These are phyloP conservation scores for Xenosphaeropsis pyriputrescens DNA, from an alignment of 2,329 filamentous ascomycete species.

Conservation along the genomic window DNA sequence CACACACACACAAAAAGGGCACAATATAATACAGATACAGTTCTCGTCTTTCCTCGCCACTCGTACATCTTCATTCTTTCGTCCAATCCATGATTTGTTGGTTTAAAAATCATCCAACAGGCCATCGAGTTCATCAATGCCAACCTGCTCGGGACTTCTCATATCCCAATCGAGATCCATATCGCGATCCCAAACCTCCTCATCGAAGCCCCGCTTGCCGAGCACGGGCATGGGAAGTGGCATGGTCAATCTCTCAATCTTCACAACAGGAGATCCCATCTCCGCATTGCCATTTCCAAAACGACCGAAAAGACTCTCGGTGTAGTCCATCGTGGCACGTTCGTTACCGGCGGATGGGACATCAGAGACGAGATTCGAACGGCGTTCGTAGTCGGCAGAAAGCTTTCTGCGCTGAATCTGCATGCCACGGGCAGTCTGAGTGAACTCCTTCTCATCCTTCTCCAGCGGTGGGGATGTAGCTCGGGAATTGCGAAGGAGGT, in stretches of 20 bases:
- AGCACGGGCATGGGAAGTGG: conserved; percentile 16
- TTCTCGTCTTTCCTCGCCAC: too few relatives aligned
- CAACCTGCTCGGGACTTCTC: conserved; percentile 72
- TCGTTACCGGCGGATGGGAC: conserved; percentile 14
- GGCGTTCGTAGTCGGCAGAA: conserved; percentile 8
- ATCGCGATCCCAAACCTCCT: conserved; percentile 16
- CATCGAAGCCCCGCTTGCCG: conserved; percentile 29
- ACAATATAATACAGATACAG: too few relatives aligned
- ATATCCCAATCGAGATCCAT: conserved; percentile 41
- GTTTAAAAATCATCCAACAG: conserved; percentile 52
- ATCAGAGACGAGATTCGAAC: conserved; percentile 29
- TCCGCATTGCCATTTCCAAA: conserved; percentile 16
- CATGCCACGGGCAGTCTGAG: conserved; percentile 80
- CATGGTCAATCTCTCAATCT: conserved; percentile 20
- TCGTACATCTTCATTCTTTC: too few relatives aligned
- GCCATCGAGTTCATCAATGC: conserved; percentile 84
- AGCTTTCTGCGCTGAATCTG: conserved; percentile 44
- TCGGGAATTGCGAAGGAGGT: conserved; percentile 44
- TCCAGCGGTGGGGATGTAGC: conserved; percentile 82
- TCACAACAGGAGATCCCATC: conserved; percentile 40
- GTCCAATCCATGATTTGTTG: conserved; percentile 2
- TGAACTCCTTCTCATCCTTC: conserved; percentile 93
- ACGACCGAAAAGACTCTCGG: conserved; percentile 15
- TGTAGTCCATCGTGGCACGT: conserved; percentile 9
- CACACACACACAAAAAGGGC: too few relatives aligned